Base-by-base conservation (phyloP, 176 grass and related monocot species). In the Musa itinerans region DNA sequence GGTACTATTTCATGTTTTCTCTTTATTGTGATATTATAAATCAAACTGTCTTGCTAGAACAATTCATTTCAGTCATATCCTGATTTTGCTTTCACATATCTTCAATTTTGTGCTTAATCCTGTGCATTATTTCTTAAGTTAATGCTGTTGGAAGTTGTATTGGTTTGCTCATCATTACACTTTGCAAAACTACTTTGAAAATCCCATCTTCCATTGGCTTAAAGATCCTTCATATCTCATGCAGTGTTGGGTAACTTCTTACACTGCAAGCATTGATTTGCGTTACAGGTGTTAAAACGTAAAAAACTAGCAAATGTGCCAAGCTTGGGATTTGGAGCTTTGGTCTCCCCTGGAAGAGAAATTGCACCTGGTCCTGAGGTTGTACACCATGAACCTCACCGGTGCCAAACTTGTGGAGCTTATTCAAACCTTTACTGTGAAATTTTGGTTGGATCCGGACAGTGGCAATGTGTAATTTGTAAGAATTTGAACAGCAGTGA, bases 381-480 rank as follows among this genome's bases (percentile, higher is more conserved):
- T 5, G 59, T 98, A 20, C 87, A 98, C 62, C 88, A 78, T 11
- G 90, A 91, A 25, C 84, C 95, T 34, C 85, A 76, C 2, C 78
- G 84, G 34, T 99, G 95, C 67, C 75, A 91, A 8, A 94, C 82
- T 52, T 99, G 95, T 2, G 95, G 95, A 50, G 95, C 95, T 58
- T 99, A 87, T 73, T 81, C 88, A 26, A 99, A 91, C 72, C 50
- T 94, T 65, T 99, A 93, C 70, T 94, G 90, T 75, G 84, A 99
- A 3, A 73, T 99, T 66, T 61, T 76, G 65, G 72, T 91, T 16
- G 76, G 61, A 59, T 87, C 90, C 51, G 95, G 95, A 49, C 77
- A 99, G 66, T 99, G 95, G 95, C 88, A 99, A 54, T 99, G 95
- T 62, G 86, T 87, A 55, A 85, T 99, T 54, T 99, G 95, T 81